Evolutionary conservation across 495 filamentous ascomycete species (phyloP).

Genomic region (Trichoderma reesei): DNA sequence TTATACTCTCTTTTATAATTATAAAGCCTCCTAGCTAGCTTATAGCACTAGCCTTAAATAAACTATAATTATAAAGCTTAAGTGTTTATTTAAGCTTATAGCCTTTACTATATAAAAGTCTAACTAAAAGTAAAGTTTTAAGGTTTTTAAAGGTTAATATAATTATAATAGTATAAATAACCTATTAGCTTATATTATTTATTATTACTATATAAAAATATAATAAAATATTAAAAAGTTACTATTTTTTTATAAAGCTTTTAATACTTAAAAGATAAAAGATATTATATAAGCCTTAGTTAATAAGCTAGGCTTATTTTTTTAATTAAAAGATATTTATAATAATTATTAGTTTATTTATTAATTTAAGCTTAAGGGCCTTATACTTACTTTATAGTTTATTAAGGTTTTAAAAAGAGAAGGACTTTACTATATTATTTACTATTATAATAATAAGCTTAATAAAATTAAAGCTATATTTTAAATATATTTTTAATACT

Average conservation of each 20-base stretch:
- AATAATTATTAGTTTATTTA: background rate
- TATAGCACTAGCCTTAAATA: too few species aligned
- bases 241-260: background rate
- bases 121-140: background rate
- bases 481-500: constrained; percentile 1
- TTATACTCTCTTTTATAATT: too few species aligned
- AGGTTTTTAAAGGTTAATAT: background rate
- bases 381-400: background rate
- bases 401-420: background rate
- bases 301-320: background rate
- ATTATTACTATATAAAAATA: background rate
- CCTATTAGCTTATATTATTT: background rate
- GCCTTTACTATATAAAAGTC: background rate
- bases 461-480: background rate
- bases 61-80: background rate
- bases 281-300: background rate
- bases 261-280: background rate
- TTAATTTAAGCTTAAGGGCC: background rate
- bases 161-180: background rate
- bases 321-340: background rate
- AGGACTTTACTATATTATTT: background rate
- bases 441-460: background rate
- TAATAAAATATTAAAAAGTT: background rate
- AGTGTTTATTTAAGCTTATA: background rate
- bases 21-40: too few species aligned